Conservation (phyloP, 169 alveolate genomes). For the Plasmodium falciparum region DNA sequence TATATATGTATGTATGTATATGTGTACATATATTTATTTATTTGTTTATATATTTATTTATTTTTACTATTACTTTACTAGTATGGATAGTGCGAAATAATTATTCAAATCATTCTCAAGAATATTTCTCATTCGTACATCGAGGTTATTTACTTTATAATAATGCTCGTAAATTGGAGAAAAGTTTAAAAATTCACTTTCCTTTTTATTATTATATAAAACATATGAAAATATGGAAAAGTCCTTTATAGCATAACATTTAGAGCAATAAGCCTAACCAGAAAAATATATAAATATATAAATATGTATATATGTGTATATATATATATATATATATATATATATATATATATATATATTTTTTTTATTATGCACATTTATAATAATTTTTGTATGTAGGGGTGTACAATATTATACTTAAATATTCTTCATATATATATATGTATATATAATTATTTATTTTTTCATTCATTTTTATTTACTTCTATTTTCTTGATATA, state of each 20-base stretch:
- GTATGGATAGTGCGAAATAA: conserved; percentile 17
- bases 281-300: conserved; percentile 10
- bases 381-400: not conserved
- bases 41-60: not conserved
- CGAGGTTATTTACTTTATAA: conserved; percentile 51
- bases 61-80: conserved; percentile 30
- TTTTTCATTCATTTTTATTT: not conserved
- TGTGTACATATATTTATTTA: not conserved
- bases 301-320: not conserved
- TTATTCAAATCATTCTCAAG: conserved; percentile 47
- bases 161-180: conserved; percentile 64
- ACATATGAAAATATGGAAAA: conserved; percentile 38
- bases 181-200: conserved; percentile 30
- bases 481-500: conserved; percentile 52
- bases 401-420: not conserved
- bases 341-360: not conserved
- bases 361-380: not conserved
- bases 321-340: not conserved
- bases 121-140: conserved; percentile 22
- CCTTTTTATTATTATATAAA: conserved; percentile 25
- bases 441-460: not conserved
- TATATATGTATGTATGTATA: not conserved
- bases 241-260: conserved; percentile 53
- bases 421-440: not conserved
- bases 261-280: conserved; percentile 50